Evolutionary conservation across 2,329 filamentous ascomycete genomes (phyloP), one percentile per base, ranked within the genome.

Genomic region (Tympanopsis confertula): DNA sequence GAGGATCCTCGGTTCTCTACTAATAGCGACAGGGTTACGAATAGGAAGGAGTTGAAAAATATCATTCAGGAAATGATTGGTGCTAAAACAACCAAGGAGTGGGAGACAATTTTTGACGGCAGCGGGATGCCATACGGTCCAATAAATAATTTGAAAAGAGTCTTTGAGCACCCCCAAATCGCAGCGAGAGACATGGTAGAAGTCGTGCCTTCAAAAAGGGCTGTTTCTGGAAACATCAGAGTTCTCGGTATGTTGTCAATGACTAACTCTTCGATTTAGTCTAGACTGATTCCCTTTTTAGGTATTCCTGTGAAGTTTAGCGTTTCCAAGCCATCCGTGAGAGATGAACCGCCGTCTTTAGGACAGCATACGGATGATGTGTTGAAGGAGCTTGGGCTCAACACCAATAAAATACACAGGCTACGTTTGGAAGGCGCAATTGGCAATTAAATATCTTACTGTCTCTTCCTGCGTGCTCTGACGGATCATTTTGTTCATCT

Each of bases 71-170:
- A 45, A 1, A 40, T 53, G 3, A 58, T 66, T 38, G 41, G 40
- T 14, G 38, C 38, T 5, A 61, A 57, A 43, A 57, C 58, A 4
- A 63, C 58, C 0, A 45, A 53, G 2, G 58, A 64, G 30, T 67
- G 62, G 63, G 40, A 60, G 4, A 20, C 36, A 2, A 45, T 52
- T 0, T 59, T 69, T 36, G 58, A 63, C 15, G 57, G 56, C 0
- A 63, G 55, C 19, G 62, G 61, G 2, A 50, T 69, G 44, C 61
- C 66, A 0, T 63, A 67, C 50, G 64, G 57, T 0, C 57, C 63
- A 1, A 61, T 68, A 26, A 69, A 68, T 42, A 61, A 49, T 2
- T 57, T 68, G 29, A 53, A 67, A 41, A 47, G 50, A 19, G 62
- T 58, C 0, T 66, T 68, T 41, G 44, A 51, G 4, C 64, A 67